Conservation (phyloP, 192 early-diverging fungal genomes). For the Rhizophlyctis rosea region DNA sequence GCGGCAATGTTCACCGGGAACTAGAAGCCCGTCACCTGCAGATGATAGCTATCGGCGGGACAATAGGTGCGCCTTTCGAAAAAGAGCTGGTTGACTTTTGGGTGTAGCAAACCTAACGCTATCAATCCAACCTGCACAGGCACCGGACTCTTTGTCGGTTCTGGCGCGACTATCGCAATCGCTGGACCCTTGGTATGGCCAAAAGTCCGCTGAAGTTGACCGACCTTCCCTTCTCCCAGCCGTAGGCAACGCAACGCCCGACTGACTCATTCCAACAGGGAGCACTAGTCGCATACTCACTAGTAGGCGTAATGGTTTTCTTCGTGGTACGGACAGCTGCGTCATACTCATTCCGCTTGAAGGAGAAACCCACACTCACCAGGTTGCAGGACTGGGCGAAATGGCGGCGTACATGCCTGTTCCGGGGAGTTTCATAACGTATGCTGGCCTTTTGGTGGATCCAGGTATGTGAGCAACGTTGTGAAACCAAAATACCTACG, state of each 20-base stretch:
- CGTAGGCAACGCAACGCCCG: too few relatives aligned
- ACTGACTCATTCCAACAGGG: too few relatives aligned
- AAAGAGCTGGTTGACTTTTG: too few relatives aligned
- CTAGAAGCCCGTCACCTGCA: conserved; percentile 53
- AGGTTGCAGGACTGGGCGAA: conserved; percentile 83
- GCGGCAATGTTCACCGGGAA: conserved; percentile 39
- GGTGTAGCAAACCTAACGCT: too few relatives aligned
- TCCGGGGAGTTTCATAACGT: conserved; percentile 53
- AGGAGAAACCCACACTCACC: too few relatives aligned
- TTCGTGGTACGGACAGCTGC: conserved; percentile 62
- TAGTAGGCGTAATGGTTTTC: conserved; percentile 57
- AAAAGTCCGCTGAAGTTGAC: too few relatives aligned
- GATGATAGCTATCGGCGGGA: conserved; percentile 44
- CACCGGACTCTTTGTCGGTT: conserved; percentile 49
- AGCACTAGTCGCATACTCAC: conserved; percentile 66
- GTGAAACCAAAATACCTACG: too few relatives aligned
- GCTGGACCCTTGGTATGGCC: conserved; percentile 83
- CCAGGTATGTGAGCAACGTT: conserved; percentile 45
- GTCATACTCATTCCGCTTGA: too few relatives aligned
- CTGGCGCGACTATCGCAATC: conserved; percentile 62
- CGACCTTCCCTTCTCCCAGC: too few relatives aligned
- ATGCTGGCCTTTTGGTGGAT: conserved; percentile 71
- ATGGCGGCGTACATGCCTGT: conserved; percentile 81
- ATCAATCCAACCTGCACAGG: too few relatives aligned
- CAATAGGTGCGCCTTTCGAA: conserved; percentile 14